Percentiles rank a stretch among this genome's conserved stretches.
Conservation (phyloP, 805 yeast genomes). For the Candida qinlingensis region DNA sequence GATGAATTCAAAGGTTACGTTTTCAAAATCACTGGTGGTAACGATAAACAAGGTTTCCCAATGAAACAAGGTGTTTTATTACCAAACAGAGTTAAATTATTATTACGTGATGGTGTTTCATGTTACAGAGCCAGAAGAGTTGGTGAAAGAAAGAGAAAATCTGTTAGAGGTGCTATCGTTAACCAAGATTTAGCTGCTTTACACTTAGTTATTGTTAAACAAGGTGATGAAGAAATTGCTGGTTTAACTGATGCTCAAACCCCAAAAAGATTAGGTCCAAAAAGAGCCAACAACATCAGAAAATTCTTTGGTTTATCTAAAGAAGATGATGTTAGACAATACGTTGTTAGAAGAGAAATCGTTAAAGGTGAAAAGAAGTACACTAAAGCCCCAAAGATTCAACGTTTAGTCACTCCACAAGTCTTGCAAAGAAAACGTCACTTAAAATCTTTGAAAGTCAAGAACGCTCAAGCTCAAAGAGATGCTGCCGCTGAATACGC, state of each 20-base stretch:
- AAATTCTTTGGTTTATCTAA: slow-evolving; percentile 97
- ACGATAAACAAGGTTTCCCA: slow-evolving; percentile 99
- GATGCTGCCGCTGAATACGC: slow-evolving; percentile 99
- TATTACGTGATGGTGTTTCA: slow-evolving; percentile 87
- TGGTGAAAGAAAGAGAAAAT: slow-evolving; percentile 99
- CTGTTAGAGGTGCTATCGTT: slow-evolving; percentile 99
- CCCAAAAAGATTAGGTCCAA: slow-evolving; percentile 99
- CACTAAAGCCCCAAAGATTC: slow-evolving; percentile 99
- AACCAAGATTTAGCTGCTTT: slow-evolving; percentile 93
- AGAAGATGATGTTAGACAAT: slow-evolving; percentile 62
- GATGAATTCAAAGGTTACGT: slow-evolving; percentile 99
- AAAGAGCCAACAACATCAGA: slow-evolving; percentile 99
- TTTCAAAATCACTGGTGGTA: slow-evolving; percentile 99
- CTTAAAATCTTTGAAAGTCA: slow-evolving; percentile 86
- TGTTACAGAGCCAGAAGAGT: slow-evolving; percentile 99
- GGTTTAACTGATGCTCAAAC: slow-evolving; percentile 93
- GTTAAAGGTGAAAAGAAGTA: slow-evolving; percentile 96
- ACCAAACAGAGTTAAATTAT: slow-evolving; percentile 97
- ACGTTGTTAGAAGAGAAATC: slow-evolving; percentile 97
- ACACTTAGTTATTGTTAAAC: slow-evolving; percentile 90
- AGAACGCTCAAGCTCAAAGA: slow-evolving; percentile 98
- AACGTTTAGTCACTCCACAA: slow-evolving; percentile 99
- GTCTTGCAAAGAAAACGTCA: slow-evolving; percentile 99
- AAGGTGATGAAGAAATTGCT: slow-evolving; percentile 92
- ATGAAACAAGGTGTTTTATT: slow-evolving; percentile 99